Percentiles rank a stretch among this genome's conserved stretches.
These are phyloP conservation scores for Saturnispora sekii DNA, from an alignment of 805 yeast genomes.

Conservation along the genomic window DNA sequence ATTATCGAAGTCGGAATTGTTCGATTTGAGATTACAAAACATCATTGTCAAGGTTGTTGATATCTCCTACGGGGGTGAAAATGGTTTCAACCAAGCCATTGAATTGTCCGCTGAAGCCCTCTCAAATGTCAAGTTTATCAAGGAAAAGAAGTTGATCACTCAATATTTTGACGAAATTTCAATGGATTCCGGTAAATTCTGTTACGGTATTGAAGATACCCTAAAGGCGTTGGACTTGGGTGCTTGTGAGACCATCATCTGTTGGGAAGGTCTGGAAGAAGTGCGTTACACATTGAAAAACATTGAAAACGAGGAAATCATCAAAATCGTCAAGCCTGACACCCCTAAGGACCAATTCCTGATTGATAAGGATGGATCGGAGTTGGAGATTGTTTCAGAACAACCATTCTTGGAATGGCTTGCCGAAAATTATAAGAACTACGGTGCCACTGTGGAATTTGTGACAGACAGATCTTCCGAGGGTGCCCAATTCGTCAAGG, in stretches of 20 bases:
- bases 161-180: conserved; percentile 94
- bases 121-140: conserved; percentile 94
- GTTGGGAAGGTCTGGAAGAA: conserved; percentile 82
- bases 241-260: conserved; percentile 88
- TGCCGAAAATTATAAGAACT: conserved; percentile 90
- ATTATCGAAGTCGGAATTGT: conserved; percentile 83
- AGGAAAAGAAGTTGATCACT: conserved; percentile 91
- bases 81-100: conserved; percentile 98
- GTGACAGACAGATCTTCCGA: conserved; percentile 95
- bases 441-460: conserved; percentile 93
- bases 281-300: conserved; percentile 79
- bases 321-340: conserved; percentile 64
- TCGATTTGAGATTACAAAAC: conserved; percentile 79
- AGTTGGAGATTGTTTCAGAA: conserved; percentile 84
- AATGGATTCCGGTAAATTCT: conserved; percentile 93
- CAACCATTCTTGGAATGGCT: conserved; percentile 91
- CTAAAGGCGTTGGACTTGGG: conserved; percentile 93
- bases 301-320: conserved; percentile 65
- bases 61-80: conserved; percentile 98
- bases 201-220: conserved; percentile 96
- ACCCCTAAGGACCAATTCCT: conserved; percentile 67
- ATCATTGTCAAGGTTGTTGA: conserved; percentile 90
- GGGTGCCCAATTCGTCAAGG: conserved; percentile 97
- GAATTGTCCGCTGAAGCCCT: conserved; percentile 95
- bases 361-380: conserved; percentile 76